These are phyloP conservation scores for Arachis stenosperma DNA, from an alignment of 306 rosid species.

Conservation along the genomic window DNA sequence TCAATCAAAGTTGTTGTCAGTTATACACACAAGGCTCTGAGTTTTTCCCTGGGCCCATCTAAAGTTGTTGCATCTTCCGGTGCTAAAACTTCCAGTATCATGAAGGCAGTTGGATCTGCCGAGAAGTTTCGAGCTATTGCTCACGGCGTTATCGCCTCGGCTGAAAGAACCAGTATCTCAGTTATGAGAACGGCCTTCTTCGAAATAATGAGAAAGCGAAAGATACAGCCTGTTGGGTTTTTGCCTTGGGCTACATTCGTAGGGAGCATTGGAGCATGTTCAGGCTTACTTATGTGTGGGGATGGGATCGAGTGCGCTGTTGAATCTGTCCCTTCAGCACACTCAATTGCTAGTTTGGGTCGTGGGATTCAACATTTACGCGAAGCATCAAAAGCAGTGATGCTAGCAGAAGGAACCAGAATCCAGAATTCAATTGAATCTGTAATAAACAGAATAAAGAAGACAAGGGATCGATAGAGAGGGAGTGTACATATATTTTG, in stretches of 20 bases:
- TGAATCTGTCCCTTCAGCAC: conserved; percentile 68
- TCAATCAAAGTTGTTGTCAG: conserved; percentile 59
- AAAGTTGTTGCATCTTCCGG: conserved; percentile 67
- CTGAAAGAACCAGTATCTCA: conserved; percentile 75
- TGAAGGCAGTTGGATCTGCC: conserved; percentile 74
- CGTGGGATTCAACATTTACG: conserved; percentile 69
- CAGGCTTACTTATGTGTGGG: conserved; percentile 63
- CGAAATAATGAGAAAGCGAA: conserved; percentile 80
- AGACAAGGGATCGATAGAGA: conserved; percentile 50
- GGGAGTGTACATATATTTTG: conserved; percentile 21
- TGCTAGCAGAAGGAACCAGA: conserved; percentile 59
- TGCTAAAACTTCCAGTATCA: conserved; percentile 55
- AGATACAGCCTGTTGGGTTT: conserved; percentile 53
- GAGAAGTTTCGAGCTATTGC: conserved; percentile 73
- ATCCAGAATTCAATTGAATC: conserved; percentile 65
- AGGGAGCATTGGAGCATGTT: conserved; percentile 70
- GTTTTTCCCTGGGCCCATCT: conserved; percentile 56
- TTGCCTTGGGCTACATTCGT: conserved; percentile 80
- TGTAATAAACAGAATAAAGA: conserved; percentile 57
- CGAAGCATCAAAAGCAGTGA: conserved; percentile 53
- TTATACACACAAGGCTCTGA: conserved; percentile 60
- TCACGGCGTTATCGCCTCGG: conserved; percentile 71
- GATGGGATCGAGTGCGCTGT: conserved; percentile 79
- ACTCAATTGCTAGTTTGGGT: conserved; percentile 78
- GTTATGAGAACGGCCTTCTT: conserved; percentile 83